These are phyloP conservation scores for Leucocoprinus leucothites DNA, from an alignment of 768 basidiomycete genomes.

Conservation along the genomic window DNA sequence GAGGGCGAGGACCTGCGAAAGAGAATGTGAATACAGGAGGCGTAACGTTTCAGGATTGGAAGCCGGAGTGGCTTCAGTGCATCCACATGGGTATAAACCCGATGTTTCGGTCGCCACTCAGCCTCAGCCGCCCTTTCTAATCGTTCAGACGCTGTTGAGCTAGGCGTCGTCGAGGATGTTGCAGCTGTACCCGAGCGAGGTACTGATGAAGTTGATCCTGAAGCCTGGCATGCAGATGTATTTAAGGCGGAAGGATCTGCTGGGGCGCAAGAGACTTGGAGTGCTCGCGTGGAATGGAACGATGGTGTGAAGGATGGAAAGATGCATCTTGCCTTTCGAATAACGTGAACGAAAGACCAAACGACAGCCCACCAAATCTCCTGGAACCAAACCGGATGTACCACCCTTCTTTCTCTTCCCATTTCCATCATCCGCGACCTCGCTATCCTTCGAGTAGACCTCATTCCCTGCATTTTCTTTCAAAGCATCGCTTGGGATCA, in stretches of 20 bases:
- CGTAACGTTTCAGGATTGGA: conserved; percentile 38
- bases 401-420: not conserved
- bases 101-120: conserved; percentile 32
- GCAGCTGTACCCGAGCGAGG: not conserved
- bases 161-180: not conserved
- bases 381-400: conserved; percentile 24
- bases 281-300: not conserved
- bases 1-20: conserved; percentile 29
- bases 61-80: conserved; percentile 26
- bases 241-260: not conserved
- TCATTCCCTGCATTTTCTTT: not conserved
- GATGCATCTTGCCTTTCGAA: conserved; percentile 34
- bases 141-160: not conserved
- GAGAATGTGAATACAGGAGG: conserved; percentile 35
- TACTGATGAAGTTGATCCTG: not conserved
- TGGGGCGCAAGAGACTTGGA: not conserved
- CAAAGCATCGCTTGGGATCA: not conserved
- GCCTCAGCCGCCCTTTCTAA: conserved; percentile 10
- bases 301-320: conserved; percentile 15
- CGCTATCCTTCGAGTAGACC: not conserved
- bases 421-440: not conserved
- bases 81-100: not conserved
- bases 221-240: not conserved
- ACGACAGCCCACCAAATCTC: conserved; percentile 35
- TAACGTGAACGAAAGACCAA: conserved; percentile 37